Evolutionary conservation across 2,329 filamentous ascomycete species (phyloP), one percentile per base, ranked within the genome.

Genomic region (Calonectria honghensis): DNA sequence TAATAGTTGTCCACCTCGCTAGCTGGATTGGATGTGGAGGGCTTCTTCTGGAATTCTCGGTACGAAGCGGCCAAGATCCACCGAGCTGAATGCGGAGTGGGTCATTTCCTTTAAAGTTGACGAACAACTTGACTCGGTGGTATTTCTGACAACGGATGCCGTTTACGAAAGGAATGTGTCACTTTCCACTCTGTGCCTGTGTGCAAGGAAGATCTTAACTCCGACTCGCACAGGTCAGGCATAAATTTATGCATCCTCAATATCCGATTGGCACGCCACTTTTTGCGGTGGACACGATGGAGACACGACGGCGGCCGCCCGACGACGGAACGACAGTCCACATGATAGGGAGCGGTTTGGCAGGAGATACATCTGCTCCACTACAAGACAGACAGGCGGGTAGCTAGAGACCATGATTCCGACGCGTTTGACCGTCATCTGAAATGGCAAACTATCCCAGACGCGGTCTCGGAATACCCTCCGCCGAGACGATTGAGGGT

Each of bases 41-140:
- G 50, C 50, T 27, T 29, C 50, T 52, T 52, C 50, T 29, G 16
- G 50, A 52, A 52, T 52, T 31, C 50, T 52, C 50, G 50, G 50
- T 27, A 52, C 50, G 4, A 52, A 29, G 50, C 50, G 50, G 24
- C 14, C 27, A 18, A 52, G 50, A 52, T 52, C 50, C 50, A 31
- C 50, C 14, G 50, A 52, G 50, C 50, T 52, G 50, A 52, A 52
- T 27, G 50, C 14, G 10, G 50, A 31, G 50, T 52, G 50, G 50
- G 13, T 27, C 50, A 52, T 52, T 18, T 29, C n/a, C 24, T 6
- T 51, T 16, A 29, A 29, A 52, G 50, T 29, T 31, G 50, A 9
- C 50, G 24, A 52, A 52, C 50, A 16, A 5, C 50, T 13, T 52
- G 31, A 18, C 50, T 52, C 50, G 50, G 50, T 18, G 27, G 4